Evolutionary conservation across 202 grass and related monocot genomes (phyloP).

Genomic region (Brachypodium distachyon): DNA sequence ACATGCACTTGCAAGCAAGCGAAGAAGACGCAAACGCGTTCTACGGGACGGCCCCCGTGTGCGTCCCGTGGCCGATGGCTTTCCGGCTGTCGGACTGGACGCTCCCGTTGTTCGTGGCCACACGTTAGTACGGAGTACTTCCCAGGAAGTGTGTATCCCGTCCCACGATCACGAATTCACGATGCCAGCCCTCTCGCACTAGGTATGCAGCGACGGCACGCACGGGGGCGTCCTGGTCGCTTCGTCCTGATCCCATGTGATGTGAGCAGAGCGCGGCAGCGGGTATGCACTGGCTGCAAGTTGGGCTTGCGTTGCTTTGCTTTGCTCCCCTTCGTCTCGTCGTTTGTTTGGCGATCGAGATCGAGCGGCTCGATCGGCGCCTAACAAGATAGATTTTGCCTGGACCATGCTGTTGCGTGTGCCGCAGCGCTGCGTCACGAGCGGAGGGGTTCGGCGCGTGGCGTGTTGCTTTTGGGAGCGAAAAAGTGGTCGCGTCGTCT

Average conservation of each 20-base stretch:
- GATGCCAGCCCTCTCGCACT: not conserved
- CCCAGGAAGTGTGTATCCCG: too few species aligned
- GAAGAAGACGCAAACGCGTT: not conserved
- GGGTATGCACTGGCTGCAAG: too few species aligned
- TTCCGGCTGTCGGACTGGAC: constrained; percentile 15
- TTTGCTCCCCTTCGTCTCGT: too few species aligned
- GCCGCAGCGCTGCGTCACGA: not conserved
- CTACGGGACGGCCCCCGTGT: not conserved
- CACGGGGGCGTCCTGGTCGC: not conserved
- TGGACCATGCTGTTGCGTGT: constrained; percentile 6
- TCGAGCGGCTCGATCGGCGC: not conserved
- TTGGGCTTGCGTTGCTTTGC: too few species aligned
- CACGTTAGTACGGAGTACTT: too few species aligned
- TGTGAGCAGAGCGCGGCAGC: too few species aligned
- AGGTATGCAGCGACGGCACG: constrained; percentile 11
- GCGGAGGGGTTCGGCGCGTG: not conserved
- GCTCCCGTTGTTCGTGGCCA: not conserved
- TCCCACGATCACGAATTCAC: too few species aligned
- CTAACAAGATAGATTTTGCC: not conserved
- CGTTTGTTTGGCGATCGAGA: too few species aligned
- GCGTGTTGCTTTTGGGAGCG: constrained; percentile 22
- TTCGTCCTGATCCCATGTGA: not conserved
- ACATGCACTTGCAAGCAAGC: not conserved
- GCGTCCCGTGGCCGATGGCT: not conserved
- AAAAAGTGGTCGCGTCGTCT: not conserved